A percentile compares a stretch with the other conserved stretches of the same genome.
phyloP scores from a whole-genome alignment of 805 yeast genomes.

The Myxozyma neotropica region DNA sequence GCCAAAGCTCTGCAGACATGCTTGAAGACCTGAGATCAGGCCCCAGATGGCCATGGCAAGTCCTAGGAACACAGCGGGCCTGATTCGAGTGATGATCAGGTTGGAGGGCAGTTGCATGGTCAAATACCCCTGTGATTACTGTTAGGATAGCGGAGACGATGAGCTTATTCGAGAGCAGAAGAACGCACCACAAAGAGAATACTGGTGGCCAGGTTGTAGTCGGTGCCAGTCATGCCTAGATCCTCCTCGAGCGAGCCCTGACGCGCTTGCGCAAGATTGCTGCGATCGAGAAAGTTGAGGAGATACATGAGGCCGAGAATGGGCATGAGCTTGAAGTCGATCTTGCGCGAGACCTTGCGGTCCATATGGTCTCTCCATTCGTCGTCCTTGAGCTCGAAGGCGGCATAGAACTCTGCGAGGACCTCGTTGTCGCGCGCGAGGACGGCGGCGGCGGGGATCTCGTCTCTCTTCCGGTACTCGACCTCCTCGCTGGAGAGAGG shows the following conservation, averaged over 20 bases:
- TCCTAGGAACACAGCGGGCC: conserved; percentile 45
- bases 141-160: too few relatives aligned
- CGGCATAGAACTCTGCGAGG: neutral
- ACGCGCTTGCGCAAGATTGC: conserved; percentile 52
- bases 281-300: conserved; percentile 48
- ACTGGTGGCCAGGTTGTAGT: conserved; percentile 50
- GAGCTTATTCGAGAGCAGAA: too few relatives aligned
- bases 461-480: neutral
- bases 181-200: conserved; percentile 50
- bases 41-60: conserved; percentile 46
- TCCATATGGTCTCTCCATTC: conserved; percentile 21
- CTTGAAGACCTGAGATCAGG: conserved; percentile 39
- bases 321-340: conserved; percentile 37
- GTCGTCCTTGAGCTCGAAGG: conserved; percentile 21
- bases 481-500: neutral
- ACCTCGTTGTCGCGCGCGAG: conserved; percentile 3
- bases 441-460: neutral
- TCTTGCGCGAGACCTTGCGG: conserved; percentile 12
- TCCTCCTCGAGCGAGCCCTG: conserved; percentile 49
- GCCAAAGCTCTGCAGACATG: conserved; percentile 43
- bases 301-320: conserved; percentile 36
- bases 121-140: conserved; percentile 33
- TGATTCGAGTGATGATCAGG: conserved; percentile 40
- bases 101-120: conserved; percentile 35
- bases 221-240: conserved; percentile 46